Base-by-base conservation (phyloP, 2,329 filamentous ascomycete species). In the Aspergillus costaricaensis region DNA sequence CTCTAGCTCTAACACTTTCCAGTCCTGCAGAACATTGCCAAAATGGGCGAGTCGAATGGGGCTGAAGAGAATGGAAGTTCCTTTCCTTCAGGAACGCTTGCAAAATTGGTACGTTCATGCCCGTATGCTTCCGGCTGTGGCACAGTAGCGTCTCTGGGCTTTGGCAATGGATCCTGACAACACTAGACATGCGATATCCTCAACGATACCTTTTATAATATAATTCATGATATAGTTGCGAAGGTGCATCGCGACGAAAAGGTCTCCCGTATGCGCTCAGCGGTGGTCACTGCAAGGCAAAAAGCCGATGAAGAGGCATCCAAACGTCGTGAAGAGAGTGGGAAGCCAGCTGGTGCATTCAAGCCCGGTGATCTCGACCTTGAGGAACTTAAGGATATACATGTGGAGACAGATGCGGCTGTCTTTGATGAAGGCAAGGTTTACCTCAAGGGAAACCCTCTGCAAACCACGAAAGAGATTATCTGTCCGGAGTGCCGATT, bases 221-320 rank as follows among this genome's bases (percentile, higher is more conserved):
- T 87, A 66, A 82, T 88, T 65, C 83, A 86, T 72, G 82, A 85
- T 66, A 81, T 85, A 23, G 82, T 86, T 57, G 77, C 85, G 30
- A 80, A 83, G 64, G 82, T 81, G 32, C 86, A 88, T 69, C 84
- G 84, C 63, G 79, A 84, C 59, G 85, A 88, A 72, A 87, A 87
- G 74, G 76, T 83, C 62, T 80, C 85, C 44, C 82, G 85, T 59
- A 85, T 85, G 82, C 81, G 81, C 75, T 75, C 83, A 67, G 75
- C 83, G 61, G 72, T 80, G 27, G 70, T 80, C 23, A 62, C 77
- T 44, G 75, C 78, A 39, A 71, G 77, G 62, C 78, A 80, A 60
- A 75, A 76, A 62, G 79, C 78, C 5, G 79, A 80, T 64, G 73
- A 75, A 50, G 76, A 78, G 58, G 72, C 69, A 21, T 65, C 63